phyloP scores from a whole-genome alignment of 768 basidiomycete genomes.

The Termitomyces sp. region DNA sequence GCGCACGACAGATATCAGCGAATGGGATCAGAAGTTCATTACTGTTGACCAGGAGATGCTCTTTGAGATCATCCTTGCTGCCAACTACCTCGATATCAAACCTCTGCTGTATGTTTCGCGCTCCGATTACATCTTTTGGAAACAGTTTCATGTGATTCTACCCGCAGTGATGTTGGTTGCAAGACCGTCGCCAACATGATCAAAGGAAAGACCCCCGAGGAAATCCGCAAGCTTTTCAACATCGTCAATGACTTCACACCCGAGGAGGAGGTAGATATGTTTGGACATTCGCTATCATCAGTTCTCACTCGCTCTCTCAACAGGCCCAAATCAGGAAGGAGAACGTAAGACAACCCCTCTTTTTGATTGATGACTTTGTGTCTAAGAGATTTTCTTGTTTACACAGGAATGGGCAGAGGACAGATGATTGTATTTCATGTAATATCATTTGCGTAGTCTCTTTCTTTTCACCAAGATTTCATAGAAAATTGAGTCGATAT shows the following conservation, averaged over 20 bases:
- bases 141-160: neutral
- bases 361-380: slow-evolving; percentile 1
- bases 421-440: slow-evolving; percentile 42
- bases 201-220: slow-evolving; percentile 99
- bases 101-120: slow-evolving; percentile 76
- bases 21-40: slow-evolving; percentile 99
- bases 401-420: slow-evolving; percentile 93
- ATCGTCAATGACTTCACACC: slow-evolving; percentile 98
- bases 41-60: slow-evolving; percentile 99
- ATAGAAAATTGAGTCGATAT: neutral
- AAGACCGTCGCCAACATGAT: slow-evolving; percentile 99
- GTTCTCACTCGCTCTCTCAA: slow-evolving; percentile 7
- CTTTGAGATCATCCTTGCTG: slow-evolving; percentile 98
- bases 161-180: slow-evolving; percentile 88
- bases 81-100: slow-evolving; percentile 99
- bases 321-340: slow-evolving; percentile 99
- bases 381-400: slow-evolving; percentile 13
- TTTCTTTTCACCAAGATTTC: slow-evolving; percentile 15
- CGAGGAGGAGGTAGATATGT: slow-evolving; percentile 82
- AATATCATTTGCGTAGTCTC: slow-evolving; percentile 11
- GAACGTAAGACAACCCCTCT: slow-evolving; percentile 59
- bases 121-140: neutral
- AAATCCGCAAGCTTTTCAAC: slow-evolving; percentile 98
- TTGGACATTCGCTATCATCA: slow-evolving; percentile 1
- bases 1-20: slow-evolving; percentile 96